phyloP scores from a whole-genome alignment of 805 yeast genomes.

The Wickerhamomyces queroliae region DNA sequence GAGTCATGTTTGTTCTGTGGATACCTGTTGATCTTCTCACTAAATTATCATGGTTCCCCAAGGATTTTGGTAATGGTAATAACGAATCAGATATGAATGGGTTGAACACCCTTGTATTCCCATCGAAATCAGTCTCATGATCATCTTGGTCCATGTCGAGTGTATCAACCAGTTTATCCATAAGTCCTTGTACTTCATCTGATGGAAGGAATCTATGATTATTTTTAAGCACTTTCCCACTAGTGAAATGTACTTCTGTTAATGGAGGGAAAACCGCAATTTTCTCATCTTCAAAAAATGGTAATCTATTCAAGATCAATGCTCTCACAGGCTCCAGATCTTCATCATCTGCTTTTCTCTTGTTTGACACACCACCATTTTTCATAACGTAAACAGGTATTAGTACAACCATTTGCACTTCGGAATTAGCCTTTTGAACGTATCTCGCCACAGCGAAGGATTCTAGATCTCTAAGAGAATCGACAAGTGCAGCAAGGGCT shows the following conservation, averaged over 20 bases:
- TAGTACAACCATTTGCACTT: slow-evolving; percentile 48
- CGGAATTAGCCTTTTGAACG: slow-evolving; percentile 44
- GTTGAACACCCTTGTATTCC: slow-evolving; percentile 13
- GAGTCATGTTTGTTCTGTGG: slow-evolving; percentile 16
- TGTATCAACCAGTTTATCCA: slow-evolving; percentile 38
- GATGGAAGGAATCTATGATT: slow-evolving; percentile 28
- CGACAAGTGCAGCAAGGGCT: slow-evolving; percentile 43
- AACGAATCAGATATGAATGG: slow-evolving; percentile 9
- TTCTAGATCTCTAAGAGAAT: slow-evolving; percentile 42
- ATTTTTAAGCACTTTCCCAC: slow-evolving; percentile 19
- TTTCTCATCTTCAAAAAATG: slow-evolving; percentile 72
- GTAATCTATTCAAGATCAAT: slow-evolving; percentile 50
- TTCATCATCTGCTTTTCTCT: slow-evolving; percentile 18
- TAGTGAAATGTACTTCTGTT: slow-evolving; percentile 27
- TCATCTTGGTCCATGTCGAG: slow-evolving; percentile 34
- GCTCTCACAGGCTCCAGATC: slow-evolving; percentile 25
- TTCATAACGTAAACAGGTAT: slow-evolving; percentile 37
- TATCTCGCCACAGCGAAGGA: slow-evolving; percentile 56
- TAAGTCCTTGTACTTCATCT: slow-evolving; percentile 30
- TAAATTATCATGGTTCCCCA: slow-evolving; percentile 17
- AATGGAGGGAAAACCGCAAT: slow-evolving; percentile 46
- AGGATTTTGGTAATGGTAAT: slow-evolving; percentile 8
- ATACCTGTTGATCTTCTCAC: slow-evolving; percentile 19
- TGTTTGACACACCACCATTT: slow-evolving; percentile 10
- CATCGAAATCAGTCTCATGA: slow-evolving; percentile 19